Base-by-base conservation (phyloP, 2,329 filamentous ascomycete species). In the Ceratocystis huliohia region DNA sequence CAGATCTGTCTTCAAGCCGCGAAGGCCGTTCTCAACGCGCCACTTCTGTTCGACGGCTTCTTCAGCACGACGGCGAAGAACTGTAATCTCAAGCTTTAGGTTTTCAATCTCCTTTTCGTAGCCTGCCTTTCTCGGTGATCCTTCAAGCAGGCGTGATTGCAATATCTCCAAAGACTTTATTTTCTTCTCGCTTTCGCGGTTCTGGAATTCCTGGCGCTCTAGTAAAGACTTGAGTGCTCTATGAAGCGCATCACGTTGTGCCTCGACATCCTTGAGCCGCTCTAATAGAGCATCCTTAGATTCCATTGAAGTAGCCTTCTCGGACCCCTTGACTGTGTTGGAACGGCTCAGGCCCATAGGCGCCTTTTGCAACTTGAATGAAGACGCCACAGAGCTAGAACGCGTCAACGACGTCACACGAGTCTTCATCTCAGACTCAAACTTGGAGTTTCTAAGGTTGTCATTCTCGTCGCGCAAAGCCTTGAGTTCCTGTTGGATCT, bases 11-110 rank as follows among this genome's bases (percentile, higher is more conserved):
- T 96, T 96, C 66, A 97, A 78, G 66, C 92, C 91, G 64, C 85
- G 83, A 1, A 97, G 79, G 20, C 91, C 91, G 76, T 95, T 95
- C 76, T 96, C 93, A 69, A 92, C 93, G 73, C 95, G 88, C 87
- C 90, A 97, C 76, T 97, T 97, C 72, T 96, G 89, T 73, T 96
- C 91, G 15, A 97, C 82, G 17, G 93, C 93, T 70, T 97, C 93
- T 72, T 99, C 93, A 37, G 93, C 93, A 65, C 94, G 86, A 69
- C 87, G 87, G 56, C 94, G 86, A 66, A 99, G 81, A 17, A 88
- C 83, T 64, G 88, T 89, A 69, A 99, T 88, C 74, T 99, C 94
- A 28, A 88, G 85, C 68, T 91, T 87, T 56, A 97, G 80, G 69
- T 82, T 86, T 1, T 82, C 81, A 5, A 97, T 89, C 72, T 97